Evolutionary conservation across 83 land plant species (phyloP).

Genomic region (Picea mariana): DNA sequence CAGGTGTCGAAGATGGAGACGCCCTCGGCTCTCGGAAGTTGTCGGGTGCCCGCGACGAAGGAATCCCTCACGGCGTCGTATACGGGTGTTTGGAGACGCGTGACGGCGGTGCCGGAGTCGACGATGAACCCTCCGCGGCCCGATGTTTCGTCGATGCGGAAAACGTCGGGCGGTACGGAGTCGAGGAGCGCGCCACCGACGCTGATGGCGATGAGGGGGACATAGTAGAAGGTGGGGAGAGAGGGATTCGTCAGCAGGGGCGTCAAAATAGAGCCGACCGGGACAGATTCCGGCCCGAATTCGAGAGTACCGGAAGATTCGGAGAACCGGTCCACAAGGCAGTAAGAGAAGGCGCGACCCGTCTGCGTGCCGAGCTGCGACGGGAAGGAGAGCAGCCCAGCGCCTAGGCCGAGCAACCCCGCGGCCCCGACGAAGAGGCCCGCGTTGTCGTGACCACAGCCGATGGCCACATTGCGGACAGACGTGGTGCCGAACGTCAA

Average conservation of each 20-base stretch:
- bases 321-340: slow-evolving; percentile 35
- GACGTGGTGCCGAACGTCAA: slow-evolving; percentile 46
- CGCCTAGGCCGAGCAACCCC: slow-evolving; percentile 69
- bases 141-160: slow-evolving; percentile 31
- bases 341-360: slow-evolving; percentile 53
- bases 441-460: slow-evolving; percentile 79
- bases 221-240: slow-evolving; percentile 54
- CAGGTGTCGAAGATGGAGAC: slow-evolving; percentile 68
- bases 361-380: slow-evolving; percentile 37
- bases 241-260: slow-evolving; percentile 35
- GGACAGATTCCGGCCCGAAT: slow-evolving; percentile 32
- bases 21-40: slow-evolving; percentile 41
- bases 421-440: slow-evolving; percentile 77
- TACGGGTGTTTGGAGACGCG: slow-evolving; percentile 49
- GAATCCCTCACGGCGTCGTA: slow-evolving; percentile 60
- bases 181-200: slow-evolving; percentile 40
- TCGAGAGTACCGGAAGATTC: slow-evolving; percentile 27
- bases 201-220: slow-evolving; percentile 34
- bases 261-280: slow-evolving; percentile 42
- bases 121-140: slow-evolving; percentile 76
- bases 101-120: slow-evolving; percentile 83
- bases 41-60: slow-evolving; percentile 33
- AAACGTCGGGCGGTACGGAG: slow-evolving; percentile 28
- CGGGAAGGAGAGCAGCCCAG: slow-evolving; percentile 47
- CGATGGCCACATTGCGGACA: slow-evolving; percentile 47